Evolutionary conservation across 257 asterid genomes (phyloP).

Genomic region (Mitragyna speciosa): DNA sequence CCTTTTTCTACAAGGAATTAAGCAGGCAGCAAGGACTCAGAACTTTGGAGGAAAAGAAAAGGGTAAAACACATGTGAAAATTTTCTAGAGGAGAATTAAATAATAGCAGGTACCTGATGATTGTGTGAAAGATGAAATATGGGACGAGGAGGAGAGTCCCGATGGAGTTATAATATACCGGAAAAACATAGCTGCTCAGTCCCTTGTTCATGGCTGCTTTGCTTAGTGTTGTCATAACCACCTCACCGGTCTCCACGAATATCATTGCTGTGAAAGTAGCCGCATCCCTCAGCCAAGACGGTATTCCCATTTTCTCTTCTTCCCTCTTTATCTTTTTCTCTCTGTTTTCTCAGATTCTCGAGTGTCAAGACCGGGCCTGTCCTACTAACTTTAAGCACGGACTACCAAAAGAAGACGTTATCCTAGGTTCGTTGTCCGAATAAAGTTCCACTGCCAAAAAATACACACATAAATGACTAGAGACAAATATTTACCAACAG

Average conservation of each 20-base stretch:
- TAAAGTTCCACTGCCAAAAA: too few relatives aligned
- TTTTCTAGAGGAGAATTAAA: too few relatives aligned
- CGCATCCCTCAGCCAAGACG: slow-evolving; percentile 8
- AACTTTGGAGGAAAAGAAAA: too few relatives aligned
- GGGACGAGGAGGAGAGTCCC: slow-evolving; percentile 35
- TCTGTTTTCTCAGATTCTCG: too few relatives aligned
- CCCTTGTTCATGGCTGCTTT: slow-evolving; percentile 39
- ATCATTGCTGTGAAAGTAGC: slow-evolving; percentile 27
- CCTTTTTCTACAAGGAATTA: slow-evolving; percentile 14
- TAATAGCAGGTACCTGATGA: slow-evolving; percentile 15
- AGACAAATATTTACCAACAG: too few relatives aligned
- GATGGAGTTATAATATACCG: slow-evolving; percentile 30
- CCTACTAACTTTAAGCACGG: too few relatives aligned
- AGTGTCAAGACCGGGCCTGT: too few relatives aligned
- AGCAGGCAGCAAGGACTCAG: not conserved
- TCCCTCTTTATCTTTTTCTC: not conserved
- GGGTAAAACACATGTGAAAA: too few relatives aligned
- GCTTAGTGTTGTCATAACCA: slow-evolving; percentile 23
- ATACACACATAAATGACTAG: too few relatives aligned
- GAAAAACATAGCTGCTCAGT: slow-evolving; percentile 24
- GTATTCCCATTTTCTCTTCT: not conserved
- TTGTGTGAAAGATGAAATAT: slow-evolving; percentile 22
- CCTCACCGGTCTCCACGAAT: slow-evolving; percentile 27
- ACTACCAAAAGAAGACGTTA: too few relatives aligned
- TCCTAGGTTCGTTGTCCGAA: too few relatives aligned